Evolutionary conservation across 805 yeast genomes (phyloP), one percentile per base, ranked within the genome.

Genomic region (Saccharomycopsis olivae): DNA sequence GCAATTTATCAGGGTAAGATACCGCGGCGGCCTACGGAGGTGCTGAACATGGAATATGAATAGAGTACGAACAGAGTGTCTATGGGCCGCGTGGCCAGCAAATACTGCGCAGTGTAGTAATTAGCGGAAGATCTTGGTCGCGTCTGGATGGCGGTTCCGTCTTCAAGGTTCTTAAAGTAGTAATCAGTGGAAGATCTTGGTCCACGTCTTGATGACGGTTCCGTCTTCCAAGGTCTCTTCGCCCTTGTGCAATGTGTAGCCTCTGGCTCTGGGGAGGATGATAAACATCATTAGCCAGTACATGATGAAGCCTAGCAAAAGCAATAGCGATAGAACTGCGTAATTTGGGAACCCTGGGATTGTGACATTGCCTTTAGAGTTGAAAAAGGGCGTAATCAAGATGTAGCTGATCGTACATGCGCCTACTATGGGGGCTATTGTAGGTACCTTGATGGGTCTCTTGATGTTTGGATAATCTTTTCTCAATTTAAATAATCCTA

Each of bases 401-500:
- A 46, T 9, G 14, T 45, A 45, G 5, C 21, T 29, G 13, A 41
- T 36, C 11, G 40, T 27, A 15, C 31, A 19, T 5, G 38, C 29
- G 3, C 43, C 44, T 11, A 43, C 40, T 5, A 37, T 33, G 3
- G 47, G 47, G 5, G 45, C 49, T 11, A 46, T 19, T 33, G 34
- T 31, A 4, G 43, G 40, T 11, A 38, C 49, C n/a, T 32, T 40
- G n/a, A 43, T 37, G 5, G 49, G 49, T 29, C 47, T 34, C 13
- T 25, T n/a, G 10, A 38, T 35, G 28, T 46, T 39, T 3, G 47
- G 47, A 35, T 33, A 35, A 19, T 44, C 42, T 29, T 31, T 46
- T 25, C 49, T 20, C 10, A 46, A 30, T 21, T 40, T 46, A 35
- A 46, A 43, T 2, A 46, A 17, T 9, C 49, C 49, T 25, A 46